Percentiles rank a stretch among this genome's conserved stretches.
Conservation (phyloP, 495 filamentous ascomycete species). For the Aspergillus baeticus region DNA sequence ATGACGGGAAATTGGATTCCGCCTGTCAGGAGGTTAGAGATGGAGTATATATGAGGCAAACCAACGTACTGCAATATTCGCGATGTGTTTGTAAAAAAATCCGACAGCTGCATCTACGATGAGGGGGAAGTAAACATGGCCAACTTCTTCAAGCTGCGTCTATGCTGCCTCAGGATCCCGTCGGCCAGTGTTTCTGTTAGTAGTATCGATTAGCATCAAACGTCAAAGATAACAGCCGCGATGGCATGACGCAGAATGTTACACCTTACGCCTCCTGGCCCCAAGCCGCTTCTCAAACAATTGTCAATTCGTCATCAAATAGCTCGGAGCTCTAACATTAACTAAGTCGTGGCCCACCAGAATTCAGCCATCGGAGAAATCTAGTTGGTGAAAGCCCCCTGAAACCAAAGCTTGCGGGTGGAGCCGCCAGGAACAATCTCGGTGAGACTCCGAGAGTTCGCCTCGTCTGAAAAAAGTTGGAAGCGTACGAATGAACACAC, state of each 20-base stretch:
- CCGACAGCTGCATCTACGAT: too few species aligned
- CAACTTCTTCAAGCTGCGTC: too few species aligned
- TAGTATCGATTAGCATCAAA: not conserved
- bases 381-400: not conserved
- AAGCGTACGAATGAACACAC: not conserved
- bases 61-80: not conserved
- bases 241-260: constrained; percentile 1
- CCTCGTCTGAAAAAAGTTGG: not conserved
- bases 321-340: not conserved
- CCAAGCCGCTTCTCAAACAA: not conserved
- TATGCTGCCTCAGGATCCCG: not conserved
- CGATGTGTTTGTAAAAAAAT: too few species aligned
- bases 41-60: not conserved
- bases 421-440: not conserved
- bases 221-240: not conserved
- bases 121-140: too few species aligned
- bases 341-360: not conserved
- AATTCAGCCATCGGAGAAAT: not conserved
- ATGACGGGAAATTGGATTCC: constrained; percentile 26
- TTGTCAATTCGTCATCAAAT: constrained; percentile 9
- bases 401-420: not conserved
- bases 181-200: not conserved
- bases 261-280: not conserved
- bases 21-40: constrained; percentile 17
- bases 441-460: constrained; percentile 6